phyloP scores from a whole-genome alignment of 441 rosid genomes.

The Adansonia grandidieri region DNA sequence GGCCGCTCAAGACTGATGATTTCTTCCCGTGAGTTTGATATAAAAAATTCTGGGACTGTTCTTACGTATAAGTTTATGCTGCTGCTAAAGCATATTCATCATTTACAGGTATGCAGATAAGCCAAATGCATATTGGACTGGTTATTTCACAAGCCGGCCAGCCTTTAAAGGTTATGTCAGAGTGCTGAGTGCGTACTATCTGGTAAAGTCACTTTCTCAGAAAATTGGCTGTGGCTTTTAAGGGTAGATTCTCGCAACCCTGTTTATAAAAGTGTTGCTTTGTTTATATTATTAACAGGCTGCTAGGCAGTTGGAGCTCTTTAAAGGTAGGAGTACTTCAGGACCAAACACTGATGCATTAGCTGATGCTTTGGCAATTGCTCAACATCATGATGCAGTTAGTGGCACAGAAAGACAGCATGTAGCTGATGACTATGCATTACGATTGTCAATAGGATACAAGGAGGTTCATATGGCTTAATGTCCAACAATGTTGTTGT shows the following conservation, averaged over 20 bases:
- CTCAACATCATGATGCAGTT: constrained; percentile 85
- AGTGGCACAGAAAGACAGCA: constrained; percentile 78
- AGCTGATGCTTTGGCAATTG: constrained; percentile 74
- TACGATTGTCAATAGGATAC: constrained; percentile 70
- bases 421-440: constrained; percentile 79
- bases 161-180: constrained; percentile 71
- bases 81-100: constrained; percentile 26
- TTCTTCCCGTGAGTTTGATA: constrained; percentile 70
- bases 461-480: constrained; percentile 48
- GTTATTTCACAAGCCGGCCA: constrained; percentile 83
- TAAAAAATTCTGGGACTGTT: background rate
- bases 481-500: constrained; percentile 13
- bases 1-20: constrained; percentile 78
- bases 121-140: constrained; percentile 77
- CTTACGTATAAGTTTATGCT: background rate
- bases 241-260: constrained; percentile 17
- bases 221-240: background rate
- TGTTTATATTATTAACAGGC: constrained; percentile 45
- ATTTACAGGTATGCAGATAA: constrained; percentile 71
- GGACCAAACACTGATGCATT: constrained; percentile 60
- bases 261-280: constrained; percentile 16
- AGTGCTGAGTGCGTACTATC: constrained; percentile 67
- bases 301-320: constrained; percentile 69
- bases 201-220: constrained; percentile 46
- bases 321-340: constrained; percentile 53